Conservation (phyloP, 148 eudicot species). For the Rhododendron ovatum region DNA sequence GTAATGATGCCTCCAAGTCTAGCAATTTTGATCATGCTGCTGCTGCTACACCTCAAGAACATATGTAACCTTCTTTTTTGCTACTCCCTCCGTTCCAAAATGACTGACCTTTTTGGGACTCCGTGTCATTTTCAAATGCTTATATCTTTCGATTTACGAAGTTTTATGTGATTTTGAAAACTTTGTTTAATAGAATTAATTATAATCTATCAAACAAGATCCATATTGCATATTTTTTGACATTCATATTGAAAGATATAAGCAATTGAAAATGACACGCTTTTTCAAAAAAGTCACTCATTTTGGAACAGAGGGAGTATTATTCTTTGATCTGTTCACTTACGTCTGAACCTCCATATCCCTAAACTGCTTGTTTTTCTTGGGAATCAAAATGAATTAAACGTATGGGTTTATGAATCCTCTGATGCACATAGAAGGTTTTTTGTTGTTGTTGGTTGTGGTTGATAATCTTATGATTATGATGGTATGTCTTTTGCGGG, state of each 20-base stretch:
- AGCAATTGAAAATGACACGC: too few relatives aligned
- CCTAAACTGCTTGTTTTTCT: neutral
- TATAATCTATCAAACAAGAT: too few relatives aligned
- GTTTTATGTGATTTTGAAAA: too few relatives aligned
- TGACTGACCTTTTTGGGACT: too few relatives aligned
- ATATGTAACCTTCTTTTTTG: neutral
- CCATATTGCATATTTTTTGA: too few relatives aligned
- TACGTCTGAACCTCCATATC: neutral
- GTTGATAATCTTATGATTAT: neutral
- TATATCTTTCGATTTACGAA: too few relatives aligned
- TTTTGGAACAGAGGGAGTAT: too few relatives aligned
- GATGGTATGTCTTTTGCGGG: neutral
- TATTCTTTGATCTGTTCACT: neutral
- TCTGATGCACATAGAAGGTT: neutral
- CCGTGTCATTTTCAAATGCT: too few relatives aligned
- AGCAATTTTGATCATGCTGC: neutral
- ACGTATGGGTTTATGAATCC: neutral
- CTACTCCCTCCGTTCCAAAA: too few relatives aligned
- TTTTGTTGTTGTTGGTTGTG: neutral
- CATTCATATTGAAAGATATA: too few relatives aligned
- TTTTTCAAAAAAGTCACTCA: too few relatives aligned
- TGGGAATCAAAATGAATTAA: neutral
- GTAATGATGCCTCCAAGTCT: neutral
- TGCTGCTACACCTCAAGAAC: constrained; percentile 2
- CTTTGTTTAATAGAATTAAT: too few relatives aligned